phyloP scores from a whole-genome alignment of 2,329 filamentous ascomycete species.

The Epichloe sylvatica region DNA sequence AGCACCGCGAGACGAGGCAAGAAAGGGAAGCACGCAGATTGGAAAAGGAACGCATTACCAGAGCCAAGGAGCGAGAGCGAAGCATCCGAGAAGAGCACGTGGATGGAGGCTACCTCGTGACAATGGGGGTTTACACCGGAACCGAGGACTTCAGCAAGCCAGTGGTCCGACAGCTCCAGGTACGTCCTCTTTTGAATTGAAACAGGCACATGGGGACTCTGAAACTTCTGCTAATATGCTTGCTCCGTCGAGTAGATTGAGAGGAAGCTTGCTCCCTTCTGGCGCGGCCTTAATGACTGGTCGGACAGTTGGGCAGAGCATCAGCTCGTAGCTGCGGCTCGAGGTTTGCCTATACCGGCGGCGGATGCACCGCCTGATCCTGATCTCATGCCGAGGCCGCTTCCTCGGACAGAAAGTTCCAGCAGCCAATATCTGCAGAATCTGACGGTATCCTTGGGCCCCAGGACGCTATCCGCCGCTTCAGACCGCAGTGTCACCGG shows the following conservation, averaged over 20 bases:
- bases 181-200: constrained; percentile 26
- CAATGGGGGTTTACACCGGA: constrained; percentile 83
- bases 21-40: constrained; percentile 77
- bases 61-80: constrained; percentile 73
- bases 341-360: constrained; percentile 69
- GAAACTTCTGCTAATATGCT: neutral
- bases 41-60: constrained; percentile 63
- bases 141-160: constrained; percentile 86
- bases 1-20: constrained; percentile 74
- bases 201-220: constrained; percentile 9
- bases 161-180: constrained; percentile 79
- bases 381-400: constrained; percentile 36
- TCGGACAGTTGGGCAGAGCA: constrained; percentile 82
- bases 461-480: constrained; percentile 62
- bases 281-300: constrained; percentile 84
- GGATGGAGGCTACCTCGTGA: constrained; percentile 89
- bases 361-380: constrained; percentile 72
- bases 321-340: constrained; percentile 82
- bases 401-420: constrained; percentile 29
- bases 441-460: constrained; percentile 66
- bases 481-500: constrained; percentile 56
- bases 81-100: constrained; percentile 87
- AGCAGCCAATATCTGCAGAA: constrained; percentile 49
- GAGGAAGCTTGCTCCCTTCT: constrained; percentile 82
- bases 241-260: constrained; percentile 53